Base-by-base conservation (phyloP, 768 basidiomycete genomes). In the Calocybe indica region DNA sequence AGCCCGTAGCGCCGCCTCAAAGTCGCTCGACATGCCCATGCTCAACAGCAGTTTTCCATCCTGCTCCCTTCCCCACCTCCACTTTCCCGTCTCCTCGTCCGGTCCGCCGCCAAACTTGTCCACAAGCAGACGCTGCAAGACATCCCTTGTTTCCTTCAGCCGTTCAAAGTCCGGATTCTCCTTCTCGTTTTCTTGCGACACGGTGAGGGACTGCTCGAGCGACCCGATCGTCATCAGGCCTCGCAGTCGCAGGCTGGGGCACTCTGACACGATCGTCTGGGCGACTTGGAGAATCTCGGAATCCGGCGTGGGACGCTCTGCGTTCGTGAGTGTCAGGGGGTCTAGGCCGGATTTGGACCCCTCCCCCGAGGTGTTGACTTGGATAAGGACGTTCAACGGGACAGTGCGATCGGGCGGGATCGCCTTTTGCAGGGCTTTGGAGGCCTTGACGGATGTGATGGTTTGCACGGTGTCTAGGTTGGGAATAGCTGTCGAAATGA, bases 21-120 rank as follows among this genome's bases (percentile, higher is more conserved):
- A 98, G 58, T 98, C 95, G 52, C 83, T 85, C 43, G 92, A 94
- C 95, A 97, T 97, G 6, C 95, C 95, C 93, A 96, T 97, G 49
- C 89, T 92, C 62, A 92, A 58, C 56, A 84, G 28, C 45, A 92
- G 61, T 50, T 61, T 63, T 10, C 80, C 79, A 2, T 64, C 62
- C 6, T 54, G 54, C 22, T 72, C 72, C 22, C 71, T 64, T 9
- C 83, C 85, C 78, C 79, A 79, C 30, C 46, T 57, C 52, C 55
- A 58, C 37, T 14, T 47, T 6, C 14, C 54, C 15, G 55, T 55
- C 10, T 50, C 55, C 0, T 4, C 4, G 22, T 22, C 22, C 22
- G 4, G 22, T 22, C 22, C 22, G 22, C 22, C 22, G 22, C 56
- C 52, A 5, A 64, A 51, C 29, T 67, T 61, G 3, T 54, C 42